Conservation (phyloP, 2,329 filamentous ascomycete species). For the Ceratocystis variospora region DNA sequence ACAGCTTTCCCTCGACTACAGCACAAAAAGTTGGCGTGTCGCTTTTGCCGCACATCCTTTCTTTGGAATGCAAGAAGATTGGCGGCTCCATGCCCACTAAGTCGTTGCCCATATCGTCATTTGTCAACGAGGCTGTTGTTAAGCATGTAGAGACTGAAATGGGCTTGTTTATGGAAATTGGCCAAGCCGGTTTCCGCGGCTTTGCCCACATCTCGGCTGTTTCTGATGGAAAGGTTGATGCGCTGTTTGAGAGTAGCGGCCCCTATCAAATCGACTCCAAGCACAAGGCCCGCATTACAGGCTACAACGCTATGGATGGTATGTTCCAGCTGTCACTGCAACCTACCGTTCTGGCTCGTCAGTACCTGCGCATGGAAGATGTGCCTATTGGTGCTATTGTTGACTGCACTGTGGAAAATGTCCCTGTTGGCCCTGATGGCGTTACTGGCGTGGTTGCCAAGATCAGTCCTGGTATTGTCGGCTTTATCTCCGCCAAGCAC, state of each 20-base stretch:
- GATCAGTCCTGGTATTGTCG: conserved; percentile 72
- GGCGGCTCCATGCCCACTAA: conserved; percentile 39
- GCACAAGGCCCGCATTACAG: conserved; percentile 69
- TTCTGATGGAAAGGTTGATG: conserved; percentile 79
- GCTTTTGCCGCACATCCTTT: conserved; percentile 67
- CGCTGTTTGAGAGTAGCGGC: conserved; percentile 61
- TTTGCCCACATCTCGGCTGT: conserved; percentile 93
- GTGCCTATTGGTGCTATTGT: conserved; percentile 68
- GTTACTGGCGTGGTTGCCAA: conserved; percentile 70
- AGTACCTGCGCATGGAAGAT: conserved; percentile 85
- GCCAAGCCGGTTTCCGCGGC: conserved; percentile 50
- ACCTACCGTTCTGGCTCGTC: conserved; percentile 66
- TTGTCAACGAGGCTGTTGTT: conserved; percentile 65
- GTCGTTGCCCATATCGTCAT: conserved; percentile 55
- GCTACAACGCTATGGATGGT: conserved; percentile 78
- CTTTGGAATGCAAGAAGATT: conserved; percentile 38
- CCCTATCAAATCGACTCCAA: conserved; percentile 63
- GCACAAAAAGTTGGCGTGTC: conserved; percentile 78
- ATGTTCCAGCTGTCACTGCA: conserved; percentile 77
- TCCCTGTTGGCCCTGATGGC: conserved; percentile 65
- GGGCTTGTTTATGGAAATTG: conserved; percentile 66
- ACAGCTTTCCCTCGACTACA: conserved; percentile 67
- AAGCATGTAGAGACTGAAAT: conserved; percentile 65
- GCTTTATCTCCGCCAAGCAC: conserved; percentile 78
- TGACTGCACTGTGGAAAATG: conserved; percentile 69